These are phyloP conservation scores for Paxillus rubicundulus DNA, from an alignment of 768 basidiomycete genomes.

Conservation along the genomic window DNA sequence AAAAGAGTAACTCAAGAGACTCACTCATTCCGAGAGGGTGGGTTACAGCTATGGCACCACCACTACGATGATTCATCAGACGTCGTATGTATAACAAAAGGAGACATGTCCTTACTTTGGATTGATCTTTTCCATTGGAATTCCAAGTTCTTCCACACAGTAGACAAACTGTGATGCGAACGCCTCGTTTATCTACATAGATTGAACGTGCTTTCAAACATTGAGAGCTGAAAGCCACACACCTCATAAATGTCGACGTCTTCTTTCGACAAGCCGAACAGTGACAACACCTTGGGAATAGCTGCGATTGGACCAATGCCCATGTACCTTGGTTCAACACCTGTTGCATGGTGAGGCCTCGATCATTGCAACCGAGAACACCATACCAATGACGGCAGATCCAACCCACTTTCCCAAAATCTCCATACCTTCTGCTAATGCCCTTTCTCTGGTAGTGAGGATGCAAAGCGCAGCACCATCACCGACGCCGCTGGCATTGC, in stretches of 20 bases:
- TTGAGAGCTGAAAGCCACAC: background rate
- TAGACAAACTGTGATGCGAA: conserved; percentile 95
- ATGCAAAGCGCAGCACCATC: conserved; percentile 90
- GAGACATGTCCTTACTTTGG: conserved; percentile 55
- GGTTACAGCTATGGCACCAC: conserved; percentile 81
- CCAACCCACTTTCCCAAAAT: conserved; percentile 84
- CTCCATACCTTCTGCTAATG: conserved; percentile 72
- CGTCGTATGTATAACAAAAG: background rate
- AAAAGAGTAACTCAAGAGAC: conserved; percentile 19
- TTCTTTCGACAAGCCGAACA: conserved; percentile 60
- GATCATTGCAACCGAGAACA: background rate
- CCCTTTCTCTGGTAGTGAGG: conserved; percentile 75
- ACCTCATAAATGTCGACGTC: conserved; percentile 81
- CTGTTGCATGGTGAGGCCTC: conserved; percentile 32
- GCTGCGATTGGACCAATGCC: conserved; percentile 73
- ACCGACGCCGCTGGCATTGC: conserved; percentile 85
- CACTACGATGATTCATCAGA: conserved; percentile 42
- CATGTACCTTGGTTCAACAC: conserved; percentile 77
- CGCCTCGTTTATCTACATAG: conserved; percentile 75
- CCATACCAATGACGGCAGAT: conserved; percentile 70
- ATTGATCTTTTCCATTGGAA: conserved; percentile 82
- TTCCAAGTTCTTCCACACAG: conserved; percentile 75
- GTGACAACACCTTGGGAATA: conserved; percentile 64
- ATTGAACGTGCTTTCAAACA: background rate
- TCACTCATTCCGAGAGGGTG: conserved; percentile 85